Evolutionary conservation across 2,329 filamentous ascomycete genomes (phyloP).

Genomic region (Xylariales sp.): DNA sequence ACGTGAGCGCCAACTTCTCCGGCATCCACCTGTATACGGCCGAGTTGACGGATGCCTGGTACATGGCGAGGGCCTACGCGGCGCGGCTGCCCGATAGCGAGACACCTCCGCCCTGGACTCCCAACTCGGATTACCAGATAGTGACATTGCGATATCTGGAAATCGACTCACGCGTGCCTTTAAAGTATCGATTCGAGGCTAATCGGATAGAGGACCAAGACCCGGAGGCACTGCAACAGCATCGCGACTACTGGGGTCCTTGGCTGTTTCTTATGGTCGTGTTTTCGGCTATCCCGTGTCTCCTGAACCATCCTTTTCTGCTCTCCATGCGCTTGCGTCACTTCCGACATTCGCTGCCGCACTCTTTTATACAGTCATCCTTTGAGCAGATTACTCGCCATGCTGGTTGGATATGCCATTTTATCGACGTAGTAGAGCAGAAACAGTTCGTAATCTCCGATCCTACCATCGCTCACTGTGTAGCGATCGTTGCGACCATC

Average conservation of each 20-base stretch:
- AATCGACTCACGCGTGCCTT: background rate
- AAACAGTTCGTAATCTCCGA: background rate
- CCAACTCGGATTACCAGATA: background rate
- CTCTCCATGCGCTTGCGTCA: background rate
- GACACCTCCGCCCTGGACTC: background rate
- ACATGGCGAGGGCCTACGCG: background rate
- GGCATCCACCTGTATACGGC: no score
- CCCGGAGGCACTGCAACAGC: background rate
- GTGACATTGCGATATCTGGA: background rate
- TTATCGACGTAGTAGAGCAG: background rate
- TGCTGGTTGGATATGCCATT: background rate
- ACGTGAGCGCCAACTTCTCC: no score
- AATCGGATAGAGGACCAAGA: background rate
- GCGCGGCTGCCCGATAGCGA: background rate
- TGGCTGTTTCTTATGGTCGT: background rate
- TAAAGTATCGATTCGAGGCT: background rate
- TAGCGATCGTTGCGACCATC: background rate
- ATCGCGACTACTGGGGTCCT: background rate
- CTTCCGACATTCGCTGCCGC: background rate
- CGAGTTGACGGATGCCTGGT: background rate
- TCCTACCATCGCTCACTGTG: background rate
- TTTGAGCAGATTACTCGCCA: background rate
- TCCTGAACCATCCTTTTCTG: background rate
- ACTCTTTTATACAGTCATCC: background rate
- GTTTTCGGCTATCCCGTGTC: background rate